phyloP scores from a whole-genome alignment of 2,329 filamentous ascomycete genomes.

The Exophiala sp. region DNA sequence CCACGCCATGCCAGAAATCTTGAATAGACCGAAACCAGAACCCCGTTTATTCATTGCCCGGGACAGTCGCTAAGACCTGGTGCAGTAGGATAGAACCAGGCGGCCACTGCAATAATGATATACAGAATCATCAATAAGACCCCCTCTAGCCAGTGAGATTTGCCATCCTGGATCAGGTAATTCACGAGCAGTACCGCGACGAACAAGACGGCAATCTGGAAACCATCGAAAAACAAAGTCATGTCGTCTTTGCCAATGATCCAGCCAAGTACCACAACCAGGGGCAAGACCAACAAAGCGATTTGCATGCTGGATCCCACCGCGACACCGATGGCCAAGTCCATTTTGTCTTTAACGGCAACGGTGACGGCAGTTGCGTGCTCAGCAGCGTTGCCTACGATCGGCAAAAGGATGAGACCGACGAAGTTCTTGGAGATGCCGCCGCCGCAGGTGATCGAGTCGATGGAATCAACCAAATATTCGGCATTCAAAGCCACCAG shows the following conservation, averaged over 20 bases:
- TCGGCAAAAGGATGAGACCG: slow-evolving; percentile 58
- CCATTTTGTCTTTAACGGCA: slow-evolving; percentile 62
- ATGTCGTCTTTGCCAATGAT: slow-evolving; percentile 54
- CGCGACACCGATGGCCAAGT: slow-evolving; percentile 59
- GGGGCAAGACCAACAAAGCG: slow-evolving; percentile 55
- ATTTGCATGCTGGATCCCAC: slow-evolving; percentile 63
- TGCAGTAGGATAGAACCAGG: slow-evolving; percentile 28
- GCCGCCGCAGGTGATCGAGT: slow-evolving; percentile 46
- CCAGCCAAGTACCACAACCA: slow-evolving; percentile 58
- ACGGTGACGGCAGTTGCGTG: slow-evolving; percentile 59
- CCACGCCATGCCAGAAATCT: neutral
- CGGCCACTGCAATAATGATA: slow-evolving; percentile 54
- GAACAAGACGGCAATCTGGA: slow-evolving; percentile 68
- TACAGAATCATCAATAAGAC: slow-evolving; percentile 56
- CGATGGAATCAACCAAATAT: slow-evolving; percentile 56
- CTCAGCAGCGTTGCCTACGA: slow-evolving; percentile 61
- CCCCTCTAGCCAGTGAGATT: slow-evolving; percentile 56
- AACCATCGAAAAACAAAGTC: slow-evolving; percentile 79
- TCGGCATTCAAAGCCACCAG: slow-evolving; percentile 72
- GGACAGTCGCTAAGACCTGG: slow-evolving; percentile 23
- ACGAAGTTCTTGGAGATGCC: slow-evolving; percentile 55
- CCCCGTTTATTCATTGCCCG: neutral
- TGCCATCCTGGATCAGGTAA: slow-evolving; percentile 57
- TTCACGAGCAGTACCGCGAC: slow-evolving; percentile 52
- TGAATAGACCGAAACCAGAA: neutral